A percentile compares a stretch with the other conserved stretches of the same genome.
phyloP scores from a whole-genome alignment of 1,284 basidiomycete species.

The Ceratobasidium sp. region DNA sequence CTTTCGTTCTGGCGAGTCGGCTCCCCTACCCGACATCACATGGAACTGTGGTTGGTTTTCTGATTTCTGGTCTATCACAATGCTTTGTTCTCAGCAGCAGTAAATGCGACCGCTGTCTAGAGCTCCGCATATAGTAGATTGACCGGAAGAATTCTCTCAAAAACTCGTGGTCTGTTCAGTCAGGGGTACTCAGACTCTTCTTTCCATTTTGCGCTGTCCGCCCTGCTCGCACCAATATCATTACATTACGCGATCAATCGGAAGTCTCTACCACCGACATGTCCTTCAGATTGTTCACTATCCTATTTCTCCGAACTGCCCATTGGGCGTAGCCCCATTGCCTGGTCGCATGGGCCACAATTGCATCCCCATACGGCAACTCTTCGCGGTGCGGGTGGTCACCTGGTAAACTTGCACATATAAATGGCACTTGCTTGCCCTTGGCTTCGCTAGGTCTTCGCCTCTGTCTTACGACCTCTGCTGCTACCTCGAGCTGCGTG shows the following conservation, averaged over 20 bases:
- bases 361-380: conserved; percentile 22
- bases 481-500: conserved; percentile 4
- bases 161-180: too few species aligned
- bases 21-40: too few species aligned
- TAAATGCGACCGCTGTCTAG: too few species aligned
- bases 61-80: too few species aligned
- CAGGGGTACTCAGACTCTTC: too few species aligned
- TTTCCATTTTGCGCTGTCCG: too few species aligned
- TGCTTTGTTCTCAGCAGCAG: too few species aligned
- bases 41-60: too few species aligned
- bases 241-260: conserved; percentile 20
- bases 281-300: not conserved
- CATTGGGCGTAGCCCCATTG: not conserved
- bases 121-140: too few species aligned
- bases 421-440: conserved; percentile 16
- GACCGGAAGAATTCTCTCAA: too few species aligned
- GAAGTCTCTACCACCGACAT: not conserved
- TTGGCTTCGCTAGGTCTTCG: conserved; percentile 36
- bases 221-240: not conserved
- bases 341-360: not conserved
- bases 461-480: conserved; percentile 29
- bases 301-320: conserved; percentile 31
- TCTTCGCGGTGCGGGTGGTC: conserved; percentile 15
- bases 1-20: not conserved
- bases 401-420: conserved; percentile 7